Evolutionary conservation across 352 stramenopile species (phyloP), one percentile per base, ranked within the genome.

Genomic region (Phytophthora citricola): DNA sequence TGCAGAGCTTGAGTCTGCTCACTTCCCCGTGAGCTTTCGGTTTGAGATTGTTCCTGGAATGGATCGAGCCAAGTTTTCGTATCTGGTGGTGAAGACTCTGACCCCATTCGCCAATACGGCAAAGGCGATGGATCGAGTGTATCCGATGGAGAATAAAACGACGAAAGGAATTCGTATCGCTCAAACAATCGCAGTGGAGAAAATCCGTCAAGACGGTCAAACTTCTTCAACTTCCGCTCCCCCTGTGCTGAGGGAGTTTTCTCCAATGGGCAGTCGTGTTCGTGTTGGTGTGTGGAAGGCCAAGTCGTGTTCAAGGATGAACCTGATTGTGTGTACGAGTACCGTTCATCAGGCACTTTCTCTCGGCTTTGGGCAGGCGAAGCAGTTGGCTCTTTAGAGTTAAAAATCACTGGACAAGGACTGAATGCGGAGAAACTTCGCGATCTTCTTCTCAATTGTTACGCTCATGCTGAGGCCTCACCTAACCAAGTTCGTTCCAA

Each of bases 221-320:
- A 15, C 12, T 12, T 44, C 41, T 15, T 26, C 60, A 26, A 14
- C 51, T 11, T 55, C 31, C 24, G 47, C 61, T 47, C 63, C 15
- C 29, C 66, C 17, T 60, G 39, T 38, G 27, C 15, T 46, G 56
- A 68, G 32, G 62, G 48, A 5, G 62, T 63, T 31, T 65, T 62
- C 48, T 58, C 41, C n/a, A 56, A 71, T 11, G 56, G 50, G 7
- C 52, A 68, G 27, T 63, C 34, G 5, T 48, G 26, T 20, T 71
- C 61, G 22, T 81, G 80, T 45, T 94, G 85, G 85, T 82, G 73
- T 47, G 67, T 92, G 15, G 85, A 94, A 58, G 85, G 72, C 0
- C 49, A 57, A 46, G 48, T 92, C 7, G 43, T 59, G 4, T 92
- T 94, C 51, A 68, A 74, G 3, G 70, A 85, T 38, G 82, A 92